Conservation (phyloP, 2,329 filamentous ascomycete genomes). For the Fusarium sp. region DNA sequence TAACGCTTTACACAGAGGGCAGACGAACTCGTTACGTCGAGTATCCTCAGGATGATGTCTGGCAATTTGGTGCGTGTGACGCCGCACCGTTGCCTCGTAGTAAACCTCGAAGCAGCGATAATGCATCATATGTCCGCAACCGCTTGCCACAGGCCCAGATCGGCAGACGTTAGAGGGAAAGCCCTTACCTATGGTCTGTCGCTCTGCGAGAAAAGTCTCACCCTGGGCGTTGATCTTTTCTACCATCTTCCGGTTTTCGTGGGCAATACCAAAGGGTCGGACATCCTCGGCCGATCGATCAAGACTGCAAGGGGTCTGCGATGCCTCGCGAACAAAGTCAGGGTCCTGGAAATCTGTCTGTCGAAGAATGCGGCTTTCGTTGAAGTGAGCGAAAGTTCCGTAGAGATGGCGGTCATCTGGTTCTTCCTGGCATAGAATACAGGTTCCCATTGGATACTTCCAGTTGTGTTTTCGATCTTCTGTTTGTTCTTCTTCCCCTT, state of each 20-base stretch:
- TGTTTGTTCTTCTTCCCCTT: slow-evolving; percentile 69
- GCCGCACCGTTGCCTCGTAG: slow-evolving; percentile 81
- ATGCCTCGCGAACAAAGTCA: slow-evolving; percentile 86
- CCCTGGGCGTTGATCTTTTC: slow-evolving; percentile 80
- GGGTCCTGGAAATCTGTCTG: slow-evolving; percentile 85
- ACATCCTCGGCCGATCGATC: slow-evolving; percentile 86
- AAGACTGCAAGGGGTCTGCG: slow-evolving; percentile 80
- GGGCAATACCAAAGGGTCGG: slow-evolving; percentile 89
- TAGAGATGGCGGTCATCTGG: slow-evolving; percentile 89
- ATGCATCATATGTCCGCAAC: slow-evolving; percentile 99
- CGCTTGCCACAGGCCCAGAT: slow-evolving; percentile 83
- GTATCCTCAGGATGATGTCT: slow-evolving; percentile 90
- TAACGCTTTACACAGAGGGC: slow-evolving; percentile 94
- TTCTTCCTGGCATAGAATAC: slow-evolving; percentile 96
- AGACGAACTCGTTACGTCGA: slow-evolving; percentile 88
- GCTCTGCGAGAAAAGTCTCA: slow-evolving; percentile 75
- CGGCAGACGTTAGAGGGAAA: slow-evolving; percentile 77
- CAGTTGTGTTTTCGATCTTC: slow-evolving; percentile 75
- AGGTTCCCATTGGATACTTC: slow-evolving; percentile 93
- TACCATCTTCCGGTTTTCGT: slow-evolving; percentile 82
- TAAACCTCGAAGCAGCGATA: slow-evolving; percentile 95
- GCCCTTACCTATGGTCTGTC: slow-evolving; percentile 87
- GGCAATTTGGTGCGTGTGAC: slow-evolving; percentile 92
- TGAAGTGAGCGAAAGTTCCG: slow-evolving; percentile 91
- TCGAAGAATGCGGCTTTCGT: slow-evolving; percentile 85